phyloP scores from a whole-genome alignment of 805 yeast species.

The Candida gorgasii region DNA sequence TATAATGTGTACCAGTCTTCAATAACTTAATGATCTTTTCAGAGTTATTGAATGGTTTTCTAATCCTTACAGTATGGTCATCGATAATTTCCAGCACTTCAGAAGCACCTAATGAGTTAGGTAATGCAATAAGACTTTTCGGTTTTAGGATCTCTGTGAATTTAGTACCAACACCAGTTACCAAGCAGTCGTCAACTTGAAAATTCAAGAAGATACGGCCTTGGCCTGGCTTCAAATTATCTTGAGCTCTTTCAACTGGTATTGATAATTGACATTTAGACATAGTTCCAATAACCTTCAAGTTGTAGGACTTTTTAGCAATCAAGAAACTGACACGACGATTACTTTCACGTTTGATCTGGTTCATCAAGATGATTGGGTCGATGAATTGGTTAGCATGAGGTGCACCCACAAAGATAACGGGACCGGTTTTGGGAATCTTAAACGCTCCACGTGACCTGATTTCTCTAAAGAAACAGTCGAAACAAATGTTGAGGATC shows the following conservation, averaged over 20 bases:
- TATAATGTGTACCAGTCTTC: conserved; percentile 55
- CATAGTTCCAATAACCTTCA: conserved; percentile 69
- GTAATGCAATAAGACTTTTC: conserved; percentile 73
- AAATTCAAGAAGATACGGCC: conserved; percentile 65
- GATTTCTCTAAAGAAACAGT: conserved; percentile 84
- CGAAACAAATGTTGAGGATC: conserved; percentile 42
- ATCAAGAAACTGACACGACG: conserved; percentile 78
- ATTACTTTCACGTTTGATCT: conserved; percentile 64
- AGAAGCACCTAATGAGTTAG: conserved; percentile 73
- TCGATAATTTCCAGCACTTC: conserved; percentile 67
- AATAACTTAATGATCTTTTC: conserved; percentile 47
- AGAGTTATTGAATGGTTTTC: conserved; percentile 66
- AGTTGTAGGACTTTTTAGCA: conserved; percentile 76
- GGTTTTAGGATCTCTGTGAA: conserved; percentile 64
- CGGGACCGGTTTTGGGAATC: conserved; percentile 71
- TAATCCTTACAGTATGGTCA: conserved; percentile 68
- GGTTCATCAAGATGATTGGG: conserved; percentile 80
- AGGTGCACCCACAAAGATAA: conserved; percentile 93
- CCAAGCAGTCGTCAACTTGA: conserved; percentile 49
- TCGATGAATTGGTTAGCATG: conserved; percentile 94
- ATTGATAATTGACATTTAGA: conserved; percentile 78
- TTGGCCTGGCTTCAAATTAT: conserved; percentile 62
- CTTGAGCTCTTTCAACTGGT: conserved; percentile 92
- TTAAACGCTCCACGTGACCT: conserved; percentile 84
- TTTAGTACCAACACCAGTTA: conserved; percentile 65